Evolutionary conservation across 2,329 filamentous ascomycete species (phyloP).

Genomic region (Fusarium floridanum): DNA sequence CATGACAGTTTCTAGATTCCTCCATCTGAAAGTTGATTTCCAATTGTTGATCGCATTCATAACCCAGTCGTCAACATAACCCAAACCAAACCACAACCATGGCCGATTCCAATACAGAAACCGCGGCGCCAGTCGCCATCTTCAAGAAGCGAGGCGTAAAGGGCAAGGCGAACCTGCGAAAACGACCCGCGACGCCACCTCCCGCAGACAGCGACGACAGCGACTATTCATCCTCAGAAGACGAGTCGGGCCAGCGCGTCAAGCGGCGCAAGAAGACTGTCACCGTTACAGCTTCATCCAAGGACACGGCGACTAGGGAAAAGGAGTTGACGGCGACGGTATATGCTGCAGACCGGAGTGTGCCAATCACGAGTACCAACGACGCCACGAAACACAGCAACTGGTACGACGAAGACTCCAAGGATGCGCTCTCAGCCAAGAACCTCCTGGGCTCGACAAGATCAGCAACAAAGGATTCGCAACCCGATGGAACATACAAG

Average conservation of each 20-base stretch:
- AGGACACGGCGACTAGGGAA: slow-evolving; percentile 52
- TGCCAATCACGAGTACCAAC: slow-evolving; percentile 75
- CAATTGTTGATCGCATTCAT: slow-evolving; percentile 19
- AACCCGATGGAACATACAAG: slow-evolving; percentile 78
- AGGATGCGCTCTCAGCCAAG: slow-evolving; percentile 61
- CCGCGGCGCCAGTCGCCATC: slow-evolving; percentile 68
- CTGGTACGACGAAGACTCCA: slow-evolving; percentile 85
- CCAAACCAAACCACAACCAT: slow-evolving; percentile 20
- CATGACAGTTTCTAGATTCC: slow-evolving; percentile 33
- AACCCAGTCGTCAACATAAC: not conserved
- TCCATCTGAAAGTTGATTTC: slow-evolving; percentile 35
- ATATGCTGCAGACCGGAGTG: slow-evolving; percentile 71
- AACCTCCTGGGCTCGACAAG: slow-evolving; percentile 71
- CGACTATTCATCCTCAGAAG: slow-evolving; percentile 80
- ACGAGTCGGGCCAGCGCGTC: slow-evolving; percentile 79
- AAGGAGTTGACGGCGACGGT: slow-evolving; percentile 64
- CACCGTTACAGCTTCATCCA: slow-evolving; percentile 75
- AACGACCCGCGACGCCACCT: slow-evolving; percentile 83
- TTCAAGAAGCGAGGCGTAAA: slow-evolving; percentile 92
- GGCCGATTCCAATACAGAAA: slow-evolving; percentile 37
- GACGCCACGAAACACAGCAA: slow-evolving; percentile 91
- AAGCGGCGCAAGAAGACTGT: slow-evolving; percentile 82
- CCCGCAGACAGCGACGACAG: slow-evolving; percentile 72
- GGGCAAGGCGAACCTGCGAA: slow-evolving; percentile 81
- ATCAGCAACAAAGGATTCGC: slow-evolving; percentile 49